A percentile compares a stretch with the other conserved stretches of the same genome.
Evolutionary conservation across 148 eudicot species (phyloP).

Genomic region (Talinum fruticosum): DNA sequence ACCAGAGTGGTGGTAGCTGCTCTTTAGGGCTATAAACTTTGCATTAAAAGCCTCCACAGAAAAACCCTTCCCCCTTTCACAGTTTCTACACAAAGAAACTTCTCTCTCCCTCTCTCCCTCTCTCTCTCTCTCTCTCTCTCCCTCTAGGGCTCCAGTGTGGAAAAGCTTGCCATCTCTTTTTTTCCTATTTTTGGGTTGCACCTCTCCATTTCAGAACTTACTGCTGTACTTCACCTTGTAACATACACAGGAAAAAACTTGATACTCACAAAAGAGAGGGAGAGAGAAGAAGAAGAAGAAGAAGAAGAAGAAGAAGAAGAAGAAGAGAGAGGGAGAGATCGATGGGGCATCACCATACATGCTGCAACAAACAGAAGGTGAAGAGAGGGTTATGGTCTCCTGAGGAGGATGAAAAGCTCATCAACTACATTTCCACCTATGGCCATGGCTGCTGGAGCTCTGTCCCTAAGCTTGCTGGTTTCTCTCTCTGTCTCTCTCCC

Average conservation of each 20-base stretch:
- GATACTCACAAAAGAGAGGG: not conserved
- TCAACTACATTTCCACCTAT: constrained; percentile 60
- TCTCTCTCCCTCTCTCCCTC: not conserved
- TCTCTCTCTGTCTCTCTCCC: not conserved
- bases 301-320: too few species aligned
- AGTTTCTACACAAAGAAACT: not conserved
- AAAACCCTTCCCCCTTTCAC: too few species aligned
- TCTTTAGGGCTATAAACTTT: not conserved
- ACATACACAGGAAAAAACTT: not conserved
- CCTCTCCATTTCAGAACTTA: not conserved
- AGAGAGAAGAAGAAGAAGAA: not conserved
- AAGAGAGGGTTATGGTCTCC: constrained; percentile 95
- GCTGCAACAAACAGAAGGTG: constrained; percentile 86
- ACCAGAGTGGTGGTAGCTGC: not conserved
- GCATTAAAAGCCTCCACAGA: not conserved
- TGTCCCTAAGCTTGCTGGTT: constrained; percentile 82
- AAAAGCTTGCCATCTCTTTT: not conserved
- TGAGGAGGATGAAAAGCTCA: constrained; percentile 84
- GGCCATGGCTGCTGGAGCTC: constrained; percentile 92
- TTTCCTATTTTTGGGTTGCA: not conserved
- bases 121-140: not conserved
- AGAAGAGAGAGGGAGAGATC: constrained; percentile 22
- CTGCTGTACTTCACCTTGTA: not conserved
- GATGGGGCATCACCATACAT: constrained; percentile 87
- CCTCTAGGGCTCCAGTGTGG: not conserved